Percentiles rank a stretch among this genome's conserved stretches.
phyloP scores from a whole-genome alignment of 129 eudicot genomes.

The Gnaphalium uliginosum region DNA sequence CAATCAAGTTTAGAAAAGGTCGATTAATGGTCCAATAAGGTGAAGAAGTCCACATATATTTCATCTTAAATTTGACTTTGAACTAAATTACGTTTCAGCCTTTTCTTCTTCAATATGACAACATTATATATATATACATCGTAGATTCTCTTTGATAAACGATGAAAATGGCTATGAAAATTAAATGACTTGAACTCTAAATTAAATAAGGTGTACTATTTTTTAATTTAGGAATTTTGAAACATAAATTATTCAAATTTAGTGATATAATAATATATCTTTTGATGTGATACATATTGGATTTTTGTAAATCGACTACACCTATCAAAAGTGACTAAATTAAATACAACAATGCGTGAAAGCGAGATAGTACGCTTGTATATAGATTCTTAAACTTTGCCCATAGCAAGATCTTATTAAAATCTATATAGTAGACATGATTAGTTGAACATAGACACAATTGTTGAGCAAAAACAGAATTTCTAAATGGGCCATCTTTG shows the following conservation, averaged over 20 bases:
- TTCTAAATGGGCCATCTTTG: no score
- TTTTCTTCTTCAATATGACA: constrained; percentile 20
- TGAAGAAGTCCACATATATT: not conserved
- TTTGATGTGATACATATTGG: not conserved
- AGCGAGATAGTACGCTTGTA: not conserved
- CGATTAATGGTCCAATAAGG: constrained; percentile 11
- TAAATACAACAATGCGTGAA: no score
- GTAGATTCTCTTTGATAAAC: not conserved
- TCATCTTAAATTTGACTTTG: constrained; percentile 9
- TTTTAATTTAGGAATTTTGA: not conserved
- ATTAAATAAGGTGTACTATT: not conserved
- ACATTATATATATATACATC: not conserved
- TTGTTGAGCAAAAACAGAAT: not conserved
- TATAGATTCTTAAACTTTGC: no score
- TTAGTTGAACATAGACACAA: not conserved
- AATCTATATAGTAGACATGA: not conserved
- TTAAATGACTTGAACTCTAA: not conserved
- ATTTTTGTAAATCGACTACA: not conserved
- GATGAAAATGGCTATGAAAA: not conserved
- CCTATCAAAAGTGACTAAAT: not conserved
- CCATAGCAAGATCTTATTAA: not conserved
- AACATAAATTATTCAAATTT: not conserved
- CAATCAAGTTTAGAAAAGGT: not conserved
- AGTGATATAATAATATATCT: no score
- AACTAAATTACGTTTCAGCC: constrained; percentile 11